phyloP scores from a whole-genome alignment of 75 land plant species.

The Pinus albicaulis region DNA sequence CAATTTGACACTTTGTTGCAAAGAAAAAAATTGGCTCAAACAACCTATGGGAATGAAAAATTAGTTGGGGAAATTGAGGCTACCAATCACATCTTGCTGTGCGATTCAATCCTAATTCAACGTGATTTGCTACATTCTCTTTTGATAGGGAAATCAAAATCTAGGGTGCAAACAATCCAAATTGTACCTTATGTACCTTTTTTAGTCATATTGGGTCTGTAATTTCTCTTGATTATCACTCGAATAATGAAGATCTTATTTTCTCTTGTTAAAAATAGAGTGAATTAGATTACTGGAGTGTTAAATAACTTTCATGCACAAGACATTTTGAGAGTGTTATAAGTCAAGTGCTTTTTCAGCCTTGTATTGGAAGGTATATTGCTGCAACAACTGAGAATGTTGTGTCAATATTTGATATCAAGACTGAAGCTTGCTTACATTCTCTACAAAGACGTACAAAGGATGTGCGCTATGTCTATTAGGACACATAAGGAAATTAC shows the following conservation, averaged over 20 bases:
- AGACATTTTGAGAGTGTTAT: conserved; percentile 27
- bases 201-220: too few relatives aligned
- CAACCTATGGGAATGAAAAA: too few relatives aligned
- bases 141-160: conserved; percentile 83
- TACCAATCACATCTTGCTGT: conserved; percentile 34
- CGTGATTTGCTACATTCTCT: conserved; percentile 83
- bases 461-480: conserved; percentile 23
- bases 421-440: conserved; percentile 35
- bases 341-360: conserved; percentile 63
- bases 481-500: conserved; percentile 21
- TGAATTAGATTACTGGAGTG: conserved; percentile 78
- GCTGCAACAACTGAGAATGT: conserved; percentile 60
- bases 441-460: conserved; percentile 35
- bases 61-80: too few relatives aligned
- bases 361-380: conserved; percentile 40
- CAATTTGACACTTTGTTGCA: too few relatives aligned
- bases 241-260: conserved; percentile 57
- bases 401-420: conserved; percentile 68
- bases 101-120: conserved; percentile 77
- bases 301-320: conserved; percentile 27
- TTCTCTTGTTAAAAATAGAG: conserved; percentile 71
- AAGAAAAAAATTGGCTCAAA: too few relatives aligned
- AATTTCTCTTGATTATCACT: conserved; percentile 80
- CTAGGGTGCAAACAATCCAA: conserved; percentile 87
- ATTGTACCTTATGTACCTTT: conserved; percentile 56